Base-by-base conservation (phyloP, 495 filamentous ascomycete species). In the Penicillium mononematosum region DNA sequence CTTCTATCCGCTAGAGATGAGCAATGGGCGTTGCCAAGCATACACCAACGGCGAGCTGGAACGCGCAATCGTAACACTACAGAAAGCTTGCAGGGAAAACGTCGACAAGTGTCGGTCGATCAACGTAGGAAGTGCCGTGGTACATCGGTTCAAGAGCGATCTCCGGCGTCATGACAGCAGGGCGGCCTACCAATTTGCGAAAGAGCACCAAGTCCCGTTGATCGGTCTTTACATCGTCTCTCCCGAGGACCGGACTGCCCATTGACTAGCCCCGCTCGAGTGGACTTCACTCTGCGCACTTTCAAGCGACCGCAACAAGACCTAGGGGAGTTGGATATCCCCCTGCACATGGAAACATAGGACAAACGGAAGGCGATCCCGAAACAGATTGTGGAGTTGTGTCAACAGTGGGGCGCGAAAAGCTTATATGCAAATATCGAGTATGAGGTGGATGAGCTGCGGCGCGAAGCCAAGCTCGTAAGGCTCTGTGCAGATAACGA, bases 71-170 rank as follows among this genome's bases (percentile, higher is more conserved):
- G 82, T 89, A 60, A 59, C 72, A 0, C 75, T 91, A 19, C 65
- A 82, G 34, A 67, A 71, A 4, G 82, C 85, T 0, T 78, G 85
- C 16, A 59, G 70, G 25, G 80, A 83, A 8, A 88, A 85, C 1
- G 63, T 69, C 0, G 54, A 70, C 1, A 59, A 59, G n/a, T 75
- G 84, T 0, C 59, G 70, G 25, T 64, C 71, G 1, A 75, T 86
- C 3, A 54, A 66, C 9, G 72, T 81, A 3, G 80, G 81, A 34
- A 75, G 82, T 27, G 85, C 86, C 0, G 90, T 96, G 0, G 83
- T 96, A 6, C 89, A 96, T 73, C 96, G 92, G 92, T 96, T 92
- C 74, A 94, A 95, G 69, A 84, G 83, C 54, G 92, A 96, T 69
- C 71, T 96, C 46, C 78, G 92, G 6, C 76, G 81, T 1, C 63